These are phyloP conservation scores for Tolypocladium capitatum DNA, from an alignment of 2,329 filamentous ascomycete species.

Conservation along the genomic window DNA sequence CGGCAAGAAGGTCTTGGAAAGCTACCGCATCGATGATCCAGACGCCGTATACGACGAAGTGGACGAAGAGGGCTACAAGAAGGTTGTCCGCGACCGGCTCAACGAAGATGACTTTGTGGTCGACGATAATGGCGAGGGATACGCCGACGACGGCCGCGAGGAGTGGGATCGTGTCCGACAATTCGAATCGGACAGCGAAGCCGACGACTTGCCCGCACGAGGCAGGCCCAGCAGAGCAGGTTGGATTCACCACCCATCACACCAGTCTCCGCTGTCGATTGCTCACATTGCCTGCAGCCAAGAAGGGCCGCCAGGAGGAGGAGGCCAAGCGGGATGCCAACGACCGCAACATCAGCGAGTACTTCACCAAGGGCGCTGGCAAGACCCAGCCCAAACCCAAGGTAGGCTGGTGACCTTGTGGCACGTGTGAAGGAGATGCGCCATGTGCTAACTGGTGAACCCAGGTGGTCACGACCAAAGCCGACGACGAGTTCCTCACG, in stretches of 20 bases:
- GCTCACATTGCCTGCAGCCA: conserved; percentile 38
- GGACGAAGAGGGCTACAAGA: conserved; percentile 94
- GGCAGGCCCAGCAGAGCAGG: conserved; percentile 38
- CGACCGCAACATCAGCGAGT: conserved; percentile 85
- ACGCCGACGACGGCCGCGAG: conserved; percentile 90
- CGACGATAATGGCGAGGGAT: conserved; percentile 94
- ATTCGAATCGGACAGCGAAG: conserved; percentile 63
- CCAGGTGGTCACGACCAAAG: conserved; percentile 65
- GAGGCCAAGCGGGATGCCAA: conserved; percentile 74
- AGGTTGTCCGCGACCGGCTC: conserved; percentile 76
- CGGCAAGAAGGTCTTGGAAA: conserved; percentile 81
- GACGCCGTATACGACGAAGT: conserved; percentile 88
- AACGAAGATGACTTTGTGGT: conserved; percentile 97
- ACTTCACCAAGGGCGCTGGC: conserved; percentile 68
- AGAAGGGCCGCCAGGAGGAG: conserved; percentile 79
- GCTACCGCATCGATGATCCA: conserved; percentile 76
- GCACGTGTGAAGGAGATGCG: background rate
- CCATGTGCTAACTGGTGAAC: conserved; percentile 1
- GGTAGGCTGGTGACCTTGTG: conserved; percentile 28
- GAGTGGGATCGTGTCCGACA: conserved; percentile 70
- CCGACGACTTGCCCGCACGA: conserved; percentile 20
- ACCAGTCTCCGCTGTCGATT: background rate
- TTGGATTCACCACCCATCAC: conserved; percentile 13
- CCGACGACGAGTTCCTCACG: conserved; percentile 78
- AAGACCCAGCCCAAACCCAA: conserved; percentile 65